Percentiles rank a stretch among this genome's conserved stretches.
These are phyloP conservation scores for Rubia occidens DNA, from an alignment of 305 asterid species.

Conservation along the genomic window DNA sequence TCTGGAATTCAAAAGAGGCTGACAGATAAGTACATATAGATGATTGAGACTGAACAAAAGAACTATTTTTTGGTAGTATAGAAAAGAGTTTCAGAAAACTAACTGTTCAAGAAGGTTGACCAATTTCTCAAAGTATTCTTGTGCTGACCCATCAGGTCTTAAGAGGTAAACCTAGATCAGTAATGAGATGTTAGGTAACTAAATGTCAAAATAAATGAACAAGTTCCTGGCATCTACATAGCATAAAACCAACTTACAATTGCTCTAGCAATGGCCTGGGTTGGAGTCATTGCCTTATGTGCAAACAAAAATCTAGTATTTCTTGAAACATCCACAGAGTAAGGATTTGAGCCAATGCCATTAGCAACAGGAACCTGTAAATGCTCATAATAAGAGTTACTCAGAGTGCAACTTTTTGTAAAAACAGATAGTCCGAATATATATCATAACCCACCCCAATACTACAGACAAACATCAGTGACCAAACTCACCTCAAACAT, in stretches of 20 bases:
- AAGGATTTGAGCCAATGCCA: slow-evolving; percentile 86
- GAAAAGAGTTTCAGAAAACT: slow-evolving; percentile 33
- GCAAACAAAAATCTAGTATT: slow-evolving; percentile 88
- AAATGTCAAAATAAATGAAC: not conserved
- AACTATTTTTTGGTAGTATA: not conserved
- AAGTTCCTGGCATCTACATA: slow-evolving; percentile 12
- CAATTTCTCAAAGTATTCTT: slow-evolving; percentile 68
- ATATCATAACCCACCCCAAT: not conserved
- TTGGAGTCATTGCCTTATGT: slow-evolving; percentile 58
- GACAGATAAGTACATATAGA: slow-evolving; percentile 10
- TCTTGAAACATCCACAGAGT: slow-evolving; percentile 78
- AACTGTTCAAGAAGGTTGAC: slow-evolving; percentile 97
- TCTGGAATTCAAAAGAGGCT: slow-evolving; percentile 38
- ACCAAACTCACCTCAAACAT: slow-evolving; percentile 74
- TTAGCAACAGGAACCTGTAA: slow-evolving; percentile 97
- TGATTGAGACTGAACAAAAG: slow-evolving; percentile 6
- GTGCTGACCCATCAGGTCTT: slow-evolving; percentile 84
- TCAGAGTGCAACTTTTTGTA: not conserved
- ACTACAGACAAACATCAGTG: not conserved
- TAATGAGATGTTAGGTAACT: slow-evolving; percentile 23
- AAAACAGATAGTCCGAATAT: not conserved
- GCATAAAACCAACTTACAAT: slow-evolving; percentile 50
- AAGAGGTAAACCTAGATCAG: slow-evolving; percentile 74
- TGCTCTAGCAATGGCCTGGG: slow-evolving; percentile 92
- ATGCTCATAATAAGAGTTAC: slow-evolving; percentile 12